These are phyloP conservation scores for Rhodotorula sp. DNA, from an alignment of 1,284 basidiomycete genomes.

Conservation along the genomic window DNA sequence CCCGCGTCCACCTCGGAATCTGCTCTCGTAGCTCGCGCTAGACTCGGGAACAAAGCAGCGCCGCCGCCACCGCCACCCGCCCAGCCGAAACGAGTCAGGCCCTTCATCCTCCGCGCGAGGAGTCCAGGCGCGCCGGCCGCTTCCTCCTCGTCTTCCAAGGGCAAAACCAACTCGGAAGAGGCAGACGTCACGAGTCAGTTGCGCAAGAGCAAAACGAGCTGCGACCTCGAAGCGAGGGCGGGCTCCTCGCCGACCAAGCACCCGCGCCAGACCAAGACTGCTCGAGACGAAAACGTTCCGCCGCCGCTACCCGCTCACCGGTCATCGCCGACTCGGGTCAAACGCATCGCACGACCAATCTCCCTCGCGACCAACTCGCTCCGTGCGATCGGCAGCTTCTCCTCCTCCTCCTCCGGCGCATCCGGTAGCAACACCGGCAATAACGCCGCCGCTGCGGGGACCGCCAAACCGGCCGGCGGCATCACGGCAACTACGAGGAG, in stretches of 20 bases:
- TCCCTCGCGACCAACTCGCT: slow-evolving; percentile 1
- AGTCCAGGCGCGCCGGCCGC: neutral
- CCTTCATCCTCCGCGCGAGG: slow-evolving; percentile 3
- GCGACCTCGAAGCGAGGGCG: neutral
- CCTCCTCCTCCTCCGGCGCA: neutral
- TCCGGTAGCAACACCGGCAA: neutral
- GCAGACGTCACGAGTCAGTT: neutral
- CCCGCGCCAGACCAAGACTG: neutral
- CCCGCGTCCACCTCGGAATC: slow-evolving; percentile 4
- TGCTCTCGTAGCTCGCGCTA: neutral
- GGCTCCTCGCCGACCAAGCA: neutral
- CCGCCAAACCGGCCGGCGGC: no score
- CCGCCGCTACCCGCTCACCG: neutral
- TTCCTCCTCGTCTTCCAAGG: neutral
- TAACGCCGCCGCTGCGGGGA: no score
- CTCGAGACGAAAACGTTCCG: neutral
- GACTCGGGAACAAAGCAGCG: neutral
- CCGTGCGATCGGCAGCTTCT: neutral
- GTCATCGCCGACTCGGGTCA: neutral
- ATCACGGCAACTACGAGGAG: neutral
- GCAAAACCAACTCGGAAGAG: neutral
- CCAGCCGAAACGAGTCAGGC: neutral
- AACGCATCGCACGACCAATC: neutral
- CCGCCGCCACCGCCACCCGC: neutral
- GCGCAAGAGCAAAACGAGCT: slow-evolving; percentile 11